Base-by-base conservation (phyloP, 345 rosid species). In the Linum usitatissimum region DNA sequence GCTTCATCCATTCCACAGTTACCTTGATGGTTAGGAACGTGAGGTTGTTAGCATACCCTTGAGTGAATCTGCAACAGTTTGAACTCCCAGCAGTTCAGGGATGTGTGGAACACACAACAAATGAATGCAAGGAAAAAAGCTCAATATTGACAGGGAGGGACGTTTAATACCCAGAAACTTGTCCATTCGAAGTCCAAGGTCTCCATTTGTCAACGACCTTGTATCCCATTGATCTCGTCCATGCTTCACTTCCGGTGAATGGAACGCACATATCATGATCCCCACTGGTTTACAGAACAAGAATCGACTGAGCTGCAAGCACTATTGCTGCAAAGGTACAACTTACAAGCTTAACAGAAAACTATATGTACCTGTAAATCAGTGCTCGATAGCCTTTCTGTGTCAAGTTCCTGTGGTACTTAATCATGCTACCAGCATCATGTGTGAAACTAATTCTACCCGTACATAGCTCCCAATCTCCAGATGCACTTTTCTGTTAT, bases 231-330 rank as follows among this genome's bases (percentile, higher is more conserved):
- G 98, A 80, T 68, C 80, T 78, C 10, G 96, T 92, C 96, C 95
- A 89, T 59, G 96, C 98, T 77, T 89, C 76, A 40, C 84, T 85
- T 2, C 98, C 95, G 0, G 98, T 89, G 75, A 71, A 92, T 3
- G 98, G 98, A 63, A 92, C 86, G 53, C 95, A 89, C 96, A 92
- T 83, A 68, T 87, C 96, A 59, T 92, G 96, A 81, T 92, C 98
- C 58, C 93, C 98, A 4, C 96, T 92, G 73, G 17, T 7, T 45
- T 12, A 3, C 51, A 9, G 17, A 45, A 45, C 51, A 45, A 10
- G 28, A 2, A 23, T 23, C 28, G 28, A 23, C 28, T 23, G 28
- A 23, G 28, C 28, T 2, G 2, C 28, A 23, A 23, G 1, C 28
- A 23, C 1, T 23, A 23, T 23, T 23, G 28, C 28, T 23, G 28